Percentiles rank a stretch among this genome's conserved stretches.
Conservation (phyloP, 2,329 filamentous ascomycete species). For the Fusarium sp. region DNA sequence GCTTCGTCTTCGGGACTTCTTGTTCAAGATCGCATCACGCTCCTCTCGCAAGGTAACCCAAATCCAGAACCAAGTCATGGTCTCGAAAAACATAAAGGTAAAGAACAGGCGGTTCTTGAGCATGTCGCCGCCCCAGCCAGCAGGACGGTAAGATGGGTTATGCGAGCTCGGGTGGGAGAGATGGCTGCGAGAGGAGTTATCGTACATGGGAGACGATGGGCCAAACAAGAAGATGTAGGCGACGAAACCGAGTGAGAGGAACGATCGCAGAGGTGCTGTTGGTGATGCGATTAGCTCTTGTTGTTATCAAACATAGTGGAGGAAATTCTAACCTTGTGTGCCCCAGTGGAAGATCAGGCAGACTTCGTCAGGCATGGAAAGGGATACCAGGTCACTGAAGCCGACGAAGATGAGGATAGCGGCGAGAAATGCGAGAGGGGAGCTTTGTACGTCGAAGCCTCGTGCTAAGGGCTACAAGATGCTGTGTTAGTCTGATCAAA, state of each 20-base stretch:
- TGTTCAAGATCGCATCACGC: conserved; percentile 54
- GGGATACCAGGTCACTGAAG: conserved; percentile 71
- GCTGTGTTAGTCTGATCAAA: not conserved
- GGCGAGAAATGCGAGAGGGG: conserved; percentile 79
- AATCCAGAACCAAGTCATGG: conserved; percentile 88
- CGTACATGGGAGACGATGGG: conserved; percentile 61
- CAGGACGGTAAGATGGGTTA: conserved; percentile 52
- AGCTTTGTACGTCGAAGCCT: conserved; percentile 74
- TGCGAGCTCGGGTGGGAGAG: conserved; percentile 44
- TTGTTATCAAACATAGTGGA: conserved; percentile 29
- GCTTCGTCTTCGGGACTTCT: conserved; percentile 50
- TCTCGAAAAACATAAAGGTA: conserved; percentile 85
- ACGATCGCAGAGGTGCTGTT: conserved; percentile 72
- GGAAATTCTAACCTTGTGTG: conserved; percentile 66
- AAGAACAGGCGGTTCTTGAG: conserved; percentile 89
- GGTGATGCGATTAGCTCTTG: conserved; percentile 34
- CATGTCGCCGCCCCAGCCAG: conserved; percentile 68
- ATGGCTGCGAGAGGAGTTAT: conserved; percentile 39
- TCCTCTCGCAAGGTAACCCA: conserved; percentile 78
- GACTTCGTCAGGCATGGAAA: conserved; percentile 76
- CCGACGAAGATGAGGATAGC: conserved; percentile 72
- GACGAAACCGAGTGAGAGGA: conserved; percentile 70
- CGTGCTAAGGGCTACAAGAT: conserved; percentile 58
- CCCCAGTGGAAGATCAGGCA: conserved; percentile 72
- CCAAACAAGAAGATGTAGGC: conserved; percentile 74